Conservation (phyloP, 2,329 filamentous ascomycete species). For the Scortechinia acanthostroma region DNA sequence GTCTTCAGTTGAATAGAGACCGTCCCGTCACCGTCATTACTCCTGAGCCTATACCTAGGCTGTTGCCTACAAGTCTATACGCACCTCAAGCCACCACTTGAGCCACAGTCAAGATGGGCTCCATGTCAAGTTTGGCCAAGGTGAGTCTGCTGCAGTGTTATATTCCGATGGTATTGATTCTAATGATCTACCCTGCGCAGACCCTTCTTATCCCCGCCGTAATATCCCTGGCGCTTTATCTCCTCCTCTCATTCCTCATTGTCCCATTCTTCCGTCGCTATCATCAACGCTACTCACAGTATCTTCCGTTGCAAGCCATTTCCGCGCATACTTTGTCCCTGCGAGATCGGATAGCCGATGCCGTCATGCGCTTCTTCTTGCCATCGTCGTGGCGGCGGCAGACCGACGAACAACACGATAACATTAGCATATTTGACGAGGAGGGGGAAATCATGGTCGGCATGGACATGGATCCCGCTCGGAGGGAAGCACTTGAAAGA, state of each 20-base stretch:
- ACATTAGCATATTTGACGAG: not conserved
- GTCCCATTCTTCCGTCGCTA: constrained; percentile 36
- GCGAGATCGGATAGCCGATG: constrained; percentile 27
- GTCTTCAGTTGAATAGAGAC: no score
- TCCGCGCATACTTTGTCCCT: constrained; percentile 26
- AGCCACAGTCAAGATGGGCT: no score
- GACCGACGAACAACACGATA: not conserved
- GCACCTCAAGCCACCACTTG: no score
- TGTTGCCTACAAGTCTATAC: no score
- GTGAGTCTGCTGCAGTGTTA: no score
- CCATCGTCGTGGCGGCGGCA: not conserved
- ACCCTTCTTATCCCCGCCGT: constrained; percentile 34
- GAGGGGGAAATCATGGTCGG: not conserved
- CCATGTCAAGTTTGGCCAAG: no score
- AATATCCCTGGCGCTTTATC: constrained; percentile 34
- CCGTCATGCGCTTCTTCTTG: constrained; percentile 26
- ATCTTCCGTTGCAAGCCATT: constrained; percentile 30
- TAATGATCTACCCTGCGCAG: constrained; percentile 12
- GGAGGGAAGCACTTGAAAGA: not conserved
- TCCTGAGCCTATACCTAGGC: no score
- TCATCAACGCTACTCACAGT: constrained; percentile 36
- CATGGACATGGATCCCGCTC: not conserved
- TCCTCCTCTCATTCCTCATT: constrained; percentile 31
- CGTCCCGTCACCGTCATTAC: no score
- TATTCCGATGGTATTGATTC: not conserved